phyloP scores from a whole-genome alignment of 2,329 filamentous ascomycete species.

The Coniochaeta sp. region DNA sequence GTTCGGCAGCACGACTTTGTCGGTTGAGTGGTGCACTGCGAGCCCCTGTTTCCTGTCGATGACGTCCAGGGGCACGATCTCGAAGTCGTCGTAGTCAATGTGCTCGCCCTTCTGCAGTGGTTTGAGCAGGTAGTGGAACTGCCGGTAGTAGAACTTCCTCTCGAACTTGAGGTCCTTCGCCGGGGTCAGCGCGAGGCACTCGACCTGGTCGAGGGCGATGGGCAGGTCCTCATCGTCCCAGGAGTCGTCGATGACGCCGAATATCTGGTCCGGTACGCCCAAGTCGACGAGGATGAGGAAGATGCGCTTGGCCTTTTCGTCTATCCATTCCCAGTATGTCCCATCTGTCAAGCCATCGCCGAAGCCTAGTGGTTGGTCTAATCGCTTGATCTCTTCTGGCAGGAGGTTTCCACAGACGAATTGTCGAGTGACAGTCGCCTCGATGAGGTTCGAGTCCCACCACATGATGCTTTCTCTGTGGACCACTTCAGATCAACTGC shows the following conservation, averaged over 20 bases:
- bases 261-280: conserved; percentile 66
- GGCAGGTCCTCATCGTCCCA: conserved; percentile 74
- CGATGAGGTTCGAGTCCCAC: conserved; percentile 67
- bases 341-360: conserved; percentile 63
- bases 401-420: conserved; percentile 61
- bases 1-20: conserved; percentile 58
- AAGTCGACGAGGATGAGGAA: conserved; percentile 67
- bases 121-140: conserved; percentile 64
- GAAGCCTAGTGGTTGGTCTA: conserved; percentile 59
- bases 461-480: conserved; percentile 32
- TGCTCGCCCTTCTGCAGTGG: conserved; percentile 55
- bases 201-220: conserved; percentile 57
- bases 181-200: conserved; percentile 53
- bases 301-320: conserved; percentile 59
- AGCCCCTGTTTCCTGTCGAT: conserved; percentile 49
- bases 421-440: conserved; percentile 59
- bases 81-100: conserved; percentile 56
- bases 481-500: neutral
- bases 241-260: conserved; percentile 65
- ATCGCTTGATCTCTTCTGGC: conserved; percentile 52
- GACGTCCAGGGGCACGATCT: conserved; percentile 63
- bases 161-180: conserved; percentile 56
- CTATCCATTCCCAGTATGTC: conserved; percentile 74
- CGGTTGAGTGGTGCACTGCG: conserved; percentile 30
- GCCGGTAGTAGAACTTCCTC: conserved; percentile 61